Conservation (phyloP, 73 alveolate species). For the Stentor coeruleus region DNA sequence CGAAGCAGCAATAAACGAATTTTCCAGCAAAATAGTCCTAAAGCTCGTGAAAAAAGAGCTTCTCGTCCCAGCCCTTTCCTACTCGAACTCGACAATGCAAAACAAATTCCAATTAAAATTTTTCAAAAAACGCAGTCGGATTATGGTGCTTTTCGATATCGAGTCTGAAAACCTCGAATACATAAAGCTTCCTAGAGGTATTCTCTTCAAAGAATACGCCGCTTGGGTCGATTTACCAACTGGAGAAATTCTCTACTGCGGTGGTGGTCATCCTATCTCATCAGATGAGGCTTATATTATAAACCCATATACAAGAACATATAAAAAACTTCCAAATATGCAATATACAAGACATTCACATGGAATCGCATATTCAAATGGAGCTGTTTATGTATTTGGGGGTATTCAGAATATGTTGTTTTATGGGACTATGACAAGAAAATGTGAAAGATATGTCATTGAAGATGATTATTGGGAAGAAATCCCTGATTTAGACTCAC, state of each 20-base stretch:
- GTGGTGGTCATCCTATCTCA: neutral
- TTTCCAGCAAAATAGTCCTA: neutral
- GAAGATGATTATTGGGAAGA: neutral
- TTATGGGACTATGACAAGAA: neutral
- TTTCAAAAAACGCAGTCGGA: neutral
- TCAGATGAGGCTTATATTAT: neutral
- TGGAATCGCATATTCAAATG: neutral
- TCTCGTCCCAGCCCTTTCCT: neutral
- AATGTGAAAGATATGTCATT: neutral
- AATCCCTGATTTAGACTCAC: neutral
- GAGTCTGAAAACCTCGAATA: neutral
- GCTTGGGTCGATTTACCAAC: neutral
- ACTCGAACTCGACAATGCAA: too few relatives aligned
- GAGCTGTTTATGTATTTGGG: constrained; percentile 1
- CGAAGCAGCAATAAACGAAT: neutral
- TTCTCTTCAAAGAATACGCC: constrained; percentile 5
- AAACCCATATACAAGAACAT: neutral
- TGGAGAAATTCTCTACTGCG: neutral
- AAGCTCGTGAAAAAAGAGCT: neutral
- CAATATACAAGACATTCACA: neutral
- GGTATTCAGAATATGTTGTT: neutral
- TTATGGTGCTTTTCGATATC: neutral
- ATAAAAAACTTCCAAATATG: neutral
- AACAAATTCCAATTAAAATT: neutral
- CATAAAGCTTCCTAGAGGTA: neutral